A percentile compares a stretch with the other conserved stretches of the same genome.
Evolutionary conservation across 2,329 filamentous ascomycete species (phyloP).

Genomic region (Epichloe uncinata): DNA sequence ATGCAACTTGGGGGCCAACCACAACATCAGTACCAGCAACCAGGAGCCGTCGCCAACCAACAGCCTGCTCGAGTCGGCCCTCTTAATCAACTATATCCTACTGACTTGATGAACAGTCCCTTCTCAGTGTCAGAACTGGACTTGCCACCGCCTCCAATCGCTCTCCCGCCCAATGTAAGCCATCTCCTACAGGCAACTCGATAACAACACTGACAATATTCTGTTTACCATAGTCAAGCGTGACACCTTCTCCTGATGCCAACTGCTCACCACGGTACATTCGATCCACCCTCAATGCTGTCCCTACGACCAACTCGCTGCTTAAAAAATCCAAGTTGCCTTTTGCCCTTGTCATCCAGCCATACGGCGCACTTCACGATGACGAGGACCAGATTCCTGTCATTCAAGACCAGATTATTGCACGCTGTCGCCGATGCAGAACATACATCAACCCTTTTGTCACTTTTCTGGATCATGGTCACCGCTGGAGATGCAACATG

Average conservation of each 20-base stretch:
- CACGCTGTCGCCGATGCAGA: conserved; percentile 84
- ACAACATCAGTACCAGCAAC: conserved; percentile 35
- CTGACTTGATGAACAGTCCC: conserved; percentile 81
- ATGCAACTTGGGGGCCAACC: conserved; percentile 56
- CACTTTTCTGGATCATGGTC: conserved; percentile 89
- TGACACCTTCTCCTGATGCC: conserved; percentile 78
- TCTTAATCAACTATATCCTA: conserved; percentile 83
- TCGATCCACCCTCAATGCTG: conserved; percentile 85
- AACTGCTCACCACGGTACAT: conserved; percentile 93
- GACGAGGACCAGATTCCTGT: conserved; percentile 82
- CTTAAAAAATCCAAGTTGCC: conserved; percentile 98
- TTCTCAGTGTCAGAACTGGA: conserved; percentile 92
- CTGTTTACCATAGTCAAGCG: conserved; percentile 50
- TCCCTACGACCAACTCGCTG: conserved; percentile 82
- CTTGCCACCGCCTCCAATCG: conserved; percentile 77
- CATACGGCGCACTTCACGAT: conserved; percentile 86
- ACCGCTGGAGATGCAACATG: conserved; percentile 99
- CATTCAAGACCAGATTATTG: conserved; percentile 94
- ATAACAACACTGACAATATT: conserved; percentile 22
- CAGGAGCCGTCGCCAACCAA: conserved; percentile 17
- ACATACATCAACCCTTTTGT: conserved; percentile 98
- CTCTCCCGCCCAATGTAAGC: conserved; percentile 83
- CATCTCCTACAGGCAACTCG: background rate
- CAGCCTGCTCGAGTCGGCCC: conserved; percentile 30
- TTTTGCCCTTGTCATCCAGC: conserved; percentile 91